Conservation (phyloP, 768 basidiomycete genomes). For the Rhodocollybia butyracea region DNA sequence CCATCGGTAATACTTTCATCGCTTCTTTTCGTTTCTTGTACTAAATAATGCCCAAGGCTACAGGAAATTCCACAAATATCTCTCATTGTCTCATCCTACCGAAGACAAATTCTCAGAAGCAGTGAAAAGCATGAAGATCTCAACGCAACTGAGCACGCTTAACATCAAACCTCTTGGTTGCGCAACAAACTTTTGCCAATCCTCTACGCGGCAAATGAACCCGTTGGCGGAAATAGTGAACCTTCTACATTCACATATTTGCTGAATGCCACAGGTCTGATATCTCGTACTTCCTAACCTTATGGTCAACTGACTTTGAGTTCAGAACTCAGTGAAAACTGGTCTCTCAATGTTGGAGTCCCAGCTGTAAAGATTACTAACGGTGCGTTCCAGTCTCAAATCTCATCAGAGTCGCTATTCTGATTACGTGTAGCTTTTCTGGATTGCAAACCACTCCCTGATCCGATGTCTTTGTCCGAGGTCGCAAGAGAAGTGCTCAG, state of each 20-base stretch:
- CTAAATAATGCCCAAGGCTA: slow-evolving; percentile 56
- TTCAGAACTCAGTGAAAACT: slow-evolving; percentile 50
- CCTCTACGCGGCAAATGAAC: slow-evolving; percentile 44
- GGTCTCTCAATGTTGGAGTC: slow-evolving; percentile 54
- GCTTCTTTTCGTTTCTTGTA: slow-evolving; percentile 3
- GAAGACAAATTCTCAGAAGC: slow-evolving; percentile 48
- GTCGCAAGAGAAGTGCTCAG: slow-evolving; percentile 51
- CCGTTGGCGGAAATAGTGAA: slow-evolving; percentile 17
- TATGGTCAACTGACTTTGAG: slow-evolving; percentile 1
- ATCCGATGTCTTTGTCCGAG: slow-evolving; percentile 54
- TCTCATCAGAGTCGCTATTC: neutral
- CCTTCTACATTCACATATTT: slow-evolving; percentile 40
- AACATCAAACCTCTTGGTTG: slow-evolving; percentile 90
- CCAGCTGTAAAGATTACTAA: slow-evolving; percentile 47
- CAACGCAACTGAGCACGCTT: slow-evolving; percentile 91
- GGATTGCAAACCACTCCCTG: slow-evolving; percentile 42
- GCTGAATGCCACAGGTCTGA: slow-evolving; percentile 65
- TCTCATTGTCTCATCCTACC: slow-evolving; percentile 40
- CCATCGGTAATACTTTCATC: slow-evolving; percentile 62
- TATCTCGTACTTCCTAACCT: neutral
- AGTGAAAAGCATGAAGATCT: slow-evolving; percentile 76
- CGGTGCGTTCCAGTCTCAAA: slow-evolving; percentile 29
- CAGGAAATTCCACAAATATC: slow-evolving; percentile 79
- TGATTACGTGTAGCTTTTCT: slow-evolving; percentile 52
- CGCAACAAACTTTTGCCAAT: slow-evolving; percentile 84